Base-by-base conservation (phyloP, 257 asterid genomes). In the Nemophila menziesii region DNA sequence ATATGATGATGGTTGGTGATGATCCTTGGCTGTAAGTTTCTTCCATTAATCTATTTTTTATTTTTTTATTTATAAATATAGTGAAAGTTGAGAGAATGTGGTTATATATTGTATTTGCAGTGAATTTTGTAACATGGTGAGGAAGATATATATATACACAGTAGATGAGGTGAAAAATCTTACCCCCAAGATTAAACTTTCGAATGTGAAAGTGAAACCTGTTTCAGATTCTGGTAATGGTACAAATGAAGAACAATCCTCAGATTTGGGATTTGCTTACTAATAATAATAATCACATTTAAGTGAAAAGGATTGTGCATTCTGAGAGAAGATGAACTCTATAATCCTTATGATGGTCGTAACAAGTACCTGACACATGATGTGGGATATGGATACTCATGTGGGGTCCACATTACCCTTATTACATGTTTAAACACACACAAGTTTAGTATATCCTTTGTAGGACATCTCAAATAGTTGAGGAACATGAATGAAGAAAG, bases 1-100 rank as follows among this genome's bases (percentile, higher is more conserved):
- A 90, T 77, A 84, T 73, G 79, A 90, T 90, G 98, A 81, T 80
- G 98, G 98, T 89, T 53, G 98, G 98, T 53, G 98, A 89, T 50
- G 98, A 89, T 55, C 98, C 98, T 17, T 89, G 98, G 98, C 98
- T 76, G 98, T 89, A 78, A 58, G 82, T 92, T 81, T 63, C 16
- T 44, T 33, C 22, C 8, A 23, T 22, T 47, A 19, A 39, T 22
- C 36, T 41, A 2, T 34, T 17, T 33, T 48, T 61, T 22, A 22
- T 22, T 37, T n/a, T n/a, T n/a, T n/a, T n/a, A n/a, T n/a, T n/a
- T n/a, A n/a, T n/a, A n/a, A n/a, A n/a, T n/a, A n/a, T n/a, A n/a
- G n/a, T n/a, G n/a, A n/a, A n/a, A 8, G 16, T 37, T 37, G 41
- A n/a, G 44, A 29, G 36, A 29, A 2, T 29, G 5, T 29, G 36